Base-by-base conservation (phyloP, 2,329 filamentous ascomycete genomes). In the Fusarium newnesense region DNA sequence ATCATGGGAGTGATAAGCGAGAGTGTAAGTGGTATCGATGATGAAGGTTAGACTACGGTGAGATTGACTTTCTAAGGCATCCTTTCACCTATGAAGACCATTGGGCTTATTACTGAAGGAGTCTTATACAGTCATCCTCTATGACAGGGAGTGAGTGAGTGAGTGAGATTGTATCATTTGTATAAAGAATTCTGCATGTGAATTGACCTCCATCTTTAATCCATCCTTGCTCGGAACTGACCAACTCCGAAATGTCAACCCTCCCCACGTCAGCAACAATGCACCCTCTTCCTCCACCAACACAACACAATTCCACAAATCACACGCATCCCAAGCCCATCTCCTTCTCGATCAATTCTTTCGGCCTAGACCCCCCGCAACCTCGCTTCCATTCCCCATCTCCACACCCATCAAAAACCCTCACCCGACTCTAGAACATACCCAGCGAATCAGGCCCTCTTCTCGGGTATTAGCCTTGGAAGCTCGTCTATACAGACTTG, bases 341-440 rank as follows among this genome's bases (percentile, higher is more conserved):
- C 49, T 63, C 30, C 60, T 71, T 66, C 74, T 64, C 59, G 60
- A 64, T 62, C 54, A 66, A 70, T 61, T 59, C 61, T 53, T 50
- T 61, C n/a, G 34, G 52, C 44, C 69, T 62, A 59, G 47, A 46
- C 28, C 64, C 73, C 72, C 72, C 75, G 70, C 73, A 72, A 74
- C 64, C 54, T 69, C 63, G 70, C 59, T 64, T 75, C 43, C 58
- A 56, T 46, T 40, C 61, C 34, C 47, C 32, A 66, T 66, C 58
- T 53, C 59, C 60, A 69, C 64, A 47, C 39, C 32, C 52, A 34
- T 54, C 40, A 34, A 30, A 30, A 54, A 34, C 21, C 50, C 56
- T 67, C 64, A 67, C 68, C 62, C 72, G 58, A 62, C 50, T 52
- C 60, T 64, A 42, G 54, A 63, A 53, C 46, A 37, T 46, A 52